These are phyloP conservation scores for Pyropia haitanensis DNA, from an alignment of 23 red algal species.

Conservation along the genomic window DNA sequence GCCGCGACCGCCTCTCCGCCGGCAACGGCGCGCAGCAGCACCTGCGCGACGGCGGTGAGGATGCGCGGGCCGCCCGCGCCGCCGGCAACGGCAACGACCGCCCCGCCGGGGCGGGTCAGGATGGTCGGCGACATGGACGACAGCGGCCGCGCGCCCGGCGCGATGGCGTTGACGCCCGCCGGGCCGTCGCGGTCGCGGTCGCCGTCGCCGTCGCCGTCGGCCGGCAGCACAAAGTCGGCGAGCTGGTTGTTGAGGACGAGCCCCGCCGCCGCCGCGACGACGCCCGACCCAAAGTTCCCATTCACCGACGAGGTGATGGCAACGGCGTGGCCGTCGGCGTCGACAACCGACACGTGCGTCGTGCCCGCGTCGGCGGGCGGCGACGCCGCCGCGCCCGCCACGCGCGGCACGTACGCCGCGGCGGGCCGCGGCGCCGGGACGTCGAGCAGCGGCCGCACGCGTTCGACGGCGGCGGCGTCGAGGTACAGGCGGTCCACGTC, in stretches of 20 bases:
- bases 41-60: conserved; percentile 60
- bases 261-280: conserved; percentile 54
- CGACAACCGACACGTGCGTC: conserved; percentile 75
- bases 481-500: conserved; percentile 53
- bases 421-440: conserved; percentile 16
- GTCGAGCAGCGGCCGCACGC: conserved; percentile 7
- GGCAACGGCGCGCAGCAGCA: conserved; percentile 56
- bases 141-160: conserved; percentile 71
- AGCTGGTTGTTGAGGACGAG: conserved; percentile 87
- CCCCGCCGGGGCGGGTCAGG: conserved; percentile 29
- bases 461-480: conserved; percentile 27
- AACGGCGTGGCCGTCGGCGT: conserved; percentile 71
- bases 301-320: conserved; percentile 78
- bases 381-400: conserved; percentile 5
- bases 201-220: too few relatives aligned
- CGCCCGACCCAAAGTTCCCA: conserved; percentile 65
- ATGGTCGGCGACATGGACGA: conserved; percentile 93
- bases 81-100: conserved; percentile 57
- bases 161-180: conserved; percentile 22
- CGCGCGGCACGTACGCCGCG: conserved; percentile 12
- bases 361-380: conserved; percentile 67
- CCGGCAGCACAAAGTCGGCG: conserved; percentile 49
- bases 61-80: conserved; percentile 76
- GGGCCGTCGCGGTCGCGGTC: too few relatives aligned
- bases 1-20: conserved; percentile 60